These are phyloP conservation scores for Colletotrichum agaves DNA, from an alignment of 2,329 filamentous ascomycete species.

Conservation along the genomic window DNA sequence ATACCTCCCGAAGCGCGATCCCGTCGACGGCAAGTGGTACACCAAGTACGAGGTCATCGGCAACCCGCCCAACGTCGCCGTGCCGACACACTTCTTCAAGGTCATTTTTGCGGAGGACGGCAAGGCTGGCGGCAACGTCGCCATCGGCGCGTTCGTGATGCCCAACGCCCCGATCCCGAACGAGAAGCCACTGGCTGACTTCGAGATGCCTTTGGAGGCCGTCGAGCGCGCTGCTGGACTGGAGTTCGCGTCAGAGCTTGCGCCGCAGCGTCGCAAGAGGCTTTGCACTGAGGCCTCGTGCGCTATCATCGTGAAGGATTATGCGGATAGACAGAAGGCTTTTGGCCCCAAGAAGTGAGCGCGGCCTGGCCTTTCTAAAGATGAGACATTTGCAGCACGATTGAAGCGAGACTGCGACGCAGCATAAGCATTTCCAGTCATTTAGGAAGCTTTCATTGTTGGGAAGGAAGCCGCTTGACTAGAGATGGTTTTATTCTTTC, in stretches of 20 bases:
- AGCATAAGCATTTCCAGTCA: not conserved
- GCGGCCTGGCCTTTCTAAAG: not conserved
- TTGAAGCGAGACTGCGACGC: not conserved
- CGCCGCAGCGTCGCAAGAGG: conserved; percentile 76
- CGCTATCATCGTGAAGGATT: conserved; percentile 85
- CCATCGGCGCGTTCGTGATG: conserved; percentile 92
- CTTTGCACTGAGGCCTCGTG: conserved; percentile 91
- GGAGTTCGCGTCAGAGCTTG: conserved; percentile 87
- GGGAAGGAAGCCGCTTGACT: not conserved
- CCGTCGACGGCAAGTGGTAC: conserved; percentile 90
- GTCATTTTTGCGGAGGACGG: conserved; percentile 96
- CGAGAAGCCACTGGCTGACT: conserved; percentile 86
- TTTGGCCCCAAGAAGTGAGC: conserved; percentile 54
- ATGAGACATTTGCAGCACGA: not conserved
- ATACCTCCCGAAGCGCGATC: conserved; percentile 87
- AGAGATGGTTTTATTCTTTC: conserved; percentile 19
- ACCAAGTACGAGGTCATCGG: conserved; percentile 97
- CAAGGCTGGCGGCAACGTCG: conserved; percentile 75
- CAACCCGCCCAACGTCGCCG: conserved; percentile 89
- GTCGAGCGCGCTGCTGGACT: conserved; percentile 92
- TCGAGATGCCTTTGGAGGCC: conserved; percentile 93
- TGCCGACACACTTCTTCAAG: conserved; percentile 99
- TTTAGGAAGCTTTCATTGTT: not conserved
- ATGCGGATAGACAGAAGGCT: conserved; percentile 69
- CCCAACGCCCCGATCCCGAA: conserved; percentile 92